Evolutionary conservation across 306 rosid species (phyloP).

Genomic region (Boehmeria nivea): DNA sequence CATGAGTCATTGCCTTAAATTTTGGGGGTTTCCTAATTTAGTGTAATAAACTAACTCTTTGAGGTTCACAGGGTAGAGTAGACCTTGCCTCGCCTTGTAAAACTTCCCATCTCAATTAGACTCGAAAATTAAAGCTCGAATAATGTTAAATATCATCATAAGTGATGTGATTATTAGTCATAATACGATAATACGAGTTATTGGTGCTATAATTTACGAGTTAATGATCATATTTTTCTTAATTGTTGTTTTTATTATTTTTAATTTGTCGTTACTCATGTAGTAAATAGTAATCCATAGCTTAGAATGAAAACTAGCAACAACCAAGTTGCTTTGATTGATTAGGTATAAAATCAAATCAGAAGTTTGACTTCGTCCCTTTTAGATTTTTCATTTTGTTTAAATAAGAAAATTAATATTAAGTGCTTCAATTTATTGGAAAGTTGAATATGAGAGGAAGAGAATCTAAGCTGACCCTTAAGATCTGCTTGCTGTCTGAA

Average conservation of each 20-base stretch:
- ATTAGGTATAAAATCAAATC: neutral
- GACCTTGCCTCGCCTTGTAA: neutral
- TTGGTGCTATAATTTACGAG: too few relatives aligned
- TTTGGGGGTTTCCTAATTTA: neutral
- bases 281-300: too few relatives aligned
- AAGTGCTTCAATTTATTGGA: neutral
- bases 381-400: neutral
- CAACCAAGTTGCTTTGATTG: neutral
- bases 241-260: too few relatives aligned
- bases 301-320: too few relatives aligned
- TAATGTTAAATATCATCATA: too few relatives aligned
- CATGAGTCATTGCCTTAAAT: slow-evolving; percentile 14
- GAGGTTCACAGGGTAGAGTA: too few relatives aligned
- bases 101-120: too few relatives aligned
- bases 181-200: too few relatives aligned
- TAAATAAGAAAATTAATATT: neutral
- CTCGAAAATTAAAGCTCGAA: too few relatives aligned
- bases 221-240: too few relatives aligned
- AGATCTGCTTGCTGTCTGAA: slow-evolving; percentile 6
- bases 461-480: slow-evolving; percentile 3
- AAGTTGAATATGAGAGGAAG: neutral
- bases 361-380: slow-evolving; percentile 4
- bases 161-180: too few relatives aligned
- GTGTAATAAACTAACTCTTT: neutral
- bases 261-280: too few relatives aligned